Percentiles rank a stretch among this genome's conserved stretches.
Evolutionary conservation across 169 alveolate species (phyloP).

Genomic region (Cryptosporidium sp.): DNA sequence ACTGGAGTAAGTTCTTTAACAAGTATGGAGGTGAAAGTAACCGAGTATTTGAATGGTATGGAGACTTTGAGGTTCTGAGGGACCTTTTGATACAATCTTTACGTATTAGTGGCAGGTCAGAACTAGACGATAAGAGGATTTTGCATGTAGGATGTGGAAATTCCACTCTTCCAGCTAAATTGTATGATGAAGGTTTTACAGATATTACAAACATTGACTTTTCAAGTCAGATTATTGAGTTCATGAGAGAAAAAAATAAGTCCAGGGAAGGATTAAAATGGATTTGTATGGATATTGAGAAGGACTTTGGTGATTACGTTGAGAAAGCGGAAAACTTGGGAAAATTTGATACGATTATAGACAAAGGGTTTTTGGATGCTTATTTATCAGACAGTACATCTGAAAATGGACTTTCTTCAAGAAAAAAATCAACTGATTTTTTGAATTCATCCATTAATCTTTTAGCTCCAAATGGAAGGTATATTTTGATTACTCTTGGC

Average conservation of each 20-base stretch:
- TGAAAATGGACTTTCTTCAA: not conserved
- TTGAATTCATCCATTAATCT: constrained; percentile 1
- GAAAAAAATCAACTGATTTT: constrained; percentile 3
- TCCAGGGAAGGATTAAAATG: constrained; percentile 74
- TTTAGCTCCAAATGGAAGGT: constrained; percentile 36
- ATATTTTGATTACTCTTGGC: constrained; percentile 52
- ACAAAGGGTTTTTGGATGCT: constrained; percentile 74
- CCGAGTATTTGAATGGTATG: constrained; percentile 64
- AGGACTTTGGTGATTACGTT: constrained; percentile 44
- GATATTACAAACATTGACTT: constrained; percentile 88
- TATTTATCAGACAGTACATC: constrained; percentile 12
- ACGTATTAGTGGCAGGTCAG: constrained; percentile 2
- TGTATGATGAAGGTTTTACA: constrained; percentile 86
- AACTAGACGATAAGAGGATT: constrained; percentile 74
- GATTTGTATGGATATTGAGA: constrained; percentile 60
- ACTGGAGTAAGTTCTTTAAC: constrained; percentile 37
- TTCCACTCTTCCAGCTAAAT: constrained; percentile 86
- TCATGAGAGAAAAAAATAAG: constrained; percentile 83
- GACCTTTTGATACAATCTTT: constrained; percentile 8
- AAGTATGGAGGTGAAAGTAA: not conserved
- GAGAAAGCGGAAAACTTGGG: constrained; percentile 21
- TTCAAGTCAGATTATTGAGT: constrained; percentile 84
- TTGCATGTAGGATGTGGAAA: constrained; percentile 91
- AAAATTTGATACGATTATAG: constrained; percentile 52
- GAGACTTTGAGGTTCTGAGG: constrained; percentile 38